These are phyloP conservation scores for Penicillium antarcticum DNA, from an alignment of 495 filamentous ascomycete species.

Conservation along the genomic window DNA sequence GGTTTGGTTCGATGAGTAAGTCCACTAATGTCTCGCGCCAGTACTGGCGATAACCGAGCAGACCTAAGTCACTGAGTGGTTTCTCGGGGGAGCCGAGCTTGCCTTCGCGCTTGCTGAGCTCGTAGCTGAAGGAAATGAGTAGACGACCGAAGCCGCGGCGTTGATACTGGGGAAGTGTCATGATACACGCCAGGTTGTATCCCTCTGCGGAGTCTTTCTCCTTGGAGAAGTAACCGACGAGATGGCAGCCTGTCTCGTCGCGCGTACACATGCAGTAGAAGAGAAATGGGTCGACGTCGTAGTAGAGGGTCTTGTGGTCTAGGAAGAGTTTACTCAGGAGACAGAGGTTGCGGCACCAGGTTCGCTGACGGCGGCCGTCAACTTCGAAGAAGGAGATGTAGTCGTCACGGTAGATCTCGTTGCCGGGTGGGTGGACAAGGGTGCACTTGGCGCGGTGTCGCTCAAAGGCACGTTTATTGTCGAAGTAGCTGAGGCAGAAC, in stretches of 20 bases:
- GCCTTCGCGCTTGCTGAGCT: constrained; percentile 89
- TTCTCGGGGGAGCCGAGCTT: constrained; percentile 96
- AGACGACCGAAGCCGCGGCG: constrained; percentile 89
- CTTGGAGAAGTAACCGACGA: constrained; percentile 97
- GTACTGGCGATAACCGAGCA: constrained; percentile 91
- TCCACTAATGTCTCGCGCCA: constrained; percentile 95
- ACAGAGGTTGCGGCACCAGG: constrained; percentile 96
- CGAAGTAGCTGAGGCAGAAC: constrained; percentile 91
- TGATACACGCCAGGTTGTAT: constrained; percentile 97
- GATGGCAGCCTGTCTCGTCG: constrained; percentile 81
- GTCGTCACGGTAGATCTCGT: constrained; percentile 96
- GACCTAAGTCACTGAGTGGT: constrained; percentile 86
- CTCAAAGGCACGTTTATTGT: constrained; percentile 69
- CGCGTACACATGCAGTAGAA: constrained; percentile 97
- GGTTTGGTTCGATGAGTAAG: constrained; percentile 58
- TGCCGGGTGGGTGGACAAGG: constrained; percentile 87
- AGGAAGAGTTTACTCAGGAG: constrained; percentile 93
- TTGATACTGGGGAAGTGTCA: constrained; percentile 94
- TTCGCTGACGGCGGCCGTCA: constrained; percentile 89
- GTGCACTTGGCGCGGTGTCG: constrained; percentile 90
- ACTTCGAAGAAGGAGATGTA: constrained; percentile 96
- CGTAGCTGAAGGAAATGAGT: constrained; percentile 96
- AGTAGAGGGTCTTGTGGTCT: constrained; percentile 99
- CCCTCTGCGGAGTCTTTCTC: constrained; percentile 95
- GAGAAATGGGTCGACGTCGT: constrained; percentile 96